A percentile compares a stretch with the other conserved stretches of the same genome.
Conservation (phyloP, 176 grass and related monocot species). For the Aechmea fasciata region DNA sequence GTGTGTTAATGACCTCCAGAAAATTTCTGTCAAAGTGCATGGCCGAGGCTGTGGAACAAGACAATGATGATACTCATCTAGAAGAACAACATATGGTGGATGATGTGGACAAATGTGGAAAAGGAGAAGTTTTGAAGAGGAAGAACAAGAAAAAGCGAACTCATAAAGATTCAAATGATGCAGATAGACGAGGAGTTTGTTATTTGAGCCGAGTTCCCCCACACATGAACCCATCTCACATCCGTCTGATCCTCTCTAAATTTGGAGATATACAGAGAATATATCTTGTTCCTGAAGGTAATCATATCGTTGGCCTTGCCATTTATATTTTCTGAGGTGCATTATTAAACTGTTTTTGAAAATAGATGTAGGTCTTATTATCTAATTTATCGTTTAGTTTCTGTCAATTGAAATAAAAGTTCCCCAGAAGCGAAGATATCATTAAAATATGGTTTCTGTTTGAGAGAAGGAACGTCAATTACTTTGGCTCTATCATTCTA, state of each 20-base stretch:
- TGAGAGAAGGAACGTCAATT: too few species aligned
- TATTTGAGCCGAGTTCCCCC: conserved; percentile 90
- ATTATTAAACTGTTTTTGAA: too few species aligned
- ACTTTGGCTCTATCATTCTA: too few species aligned
- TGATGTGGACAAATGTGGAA: conserved; percentile 13
- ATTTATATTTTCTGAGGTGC: too few species aligned
- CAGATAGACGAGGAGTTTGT: conserved; percentile 63
- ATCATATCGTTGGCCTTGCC: background rate
- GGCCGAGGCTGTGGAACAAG: background rate
- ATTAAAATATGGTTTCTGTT: too few species aligned
- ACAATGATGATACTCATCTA: background rate
- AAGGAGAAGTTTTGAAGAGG: background rate
- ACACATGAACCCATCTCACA: conserved; percentile 78
- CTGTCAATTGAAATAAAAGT: too few species aligned
- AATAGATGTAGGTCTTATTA: too few species aligned
- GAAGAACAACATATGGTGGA: background rate
- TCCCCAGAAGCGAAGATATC: too few species aligned
- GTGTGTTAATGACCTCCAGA: background rate
- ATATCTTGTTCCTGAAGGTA: conserved; percentile 84
- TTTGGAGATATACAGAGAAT: conserved; percentile 81
- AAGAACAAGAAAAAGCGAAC: conserved; percentile 29
- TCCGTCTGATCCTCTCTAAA: conserved; percentile 80
- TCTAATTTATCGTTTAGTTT: too few species aligned
- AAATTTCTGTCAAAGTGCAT: background rate
- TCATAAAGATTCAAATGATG: conserved; percentile 12